Evolutionary conservation across 257 asterid species (phyloP).

Genomic region (Fraxinus anomala): DNA sequence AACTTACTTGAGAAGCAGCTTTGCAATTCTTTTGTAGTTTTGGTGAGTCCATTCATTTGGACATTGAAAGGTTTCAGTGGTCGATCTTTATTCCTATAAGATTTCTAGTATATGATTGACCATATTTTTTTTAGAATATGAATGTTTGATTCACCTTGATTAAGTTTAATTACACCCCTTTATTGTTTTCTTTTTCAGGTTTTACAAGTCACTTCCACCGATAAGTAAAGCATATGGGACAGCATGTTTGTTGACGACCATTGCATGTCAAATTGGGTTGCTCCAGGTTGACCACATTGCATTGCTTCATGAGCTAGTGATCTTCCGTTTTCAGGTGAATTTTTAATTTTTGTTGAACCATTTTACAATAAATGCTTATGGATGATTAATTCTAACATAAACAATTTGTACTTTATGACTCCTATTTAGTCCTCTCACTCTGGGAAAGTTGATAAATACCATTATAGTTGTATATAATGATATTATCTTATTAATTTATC

Average conservation of each 20-base stretch:
- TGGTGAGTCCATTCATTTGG: neutral
- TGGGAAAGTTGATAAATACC: neutral
- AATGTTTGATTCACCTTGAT: neutral
- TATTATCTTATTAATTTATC: too few relatives aligned
- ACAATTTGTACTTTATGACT: slow-evolving; percentile 2
- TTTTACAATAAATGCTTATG: slow-evolving; percentile 6
- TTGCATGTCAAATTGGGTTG: slow-evolving; percentile 65
- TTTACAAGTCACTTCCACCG: slow-evolving; percentile 87
- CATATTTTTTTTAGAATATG: slow-evolving; percentile 7
- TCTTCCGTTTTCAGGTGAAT: slow-evolving; percentile 68
- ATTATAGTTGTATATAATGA: neutral
- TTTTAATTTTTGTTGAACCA: slow-evolving; percentile 17
- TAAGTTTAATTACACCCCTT: slow-evolving; percentile 10
- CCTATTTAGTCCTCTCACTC: neutral
- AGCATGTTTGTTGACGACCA: slow-evolving; percentile 63
- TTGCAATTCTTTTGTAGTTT: neutral
- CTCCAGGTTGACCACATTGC: slow-evolving; percentile 57
- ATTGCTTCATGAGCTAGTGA: slow-evolving; percentile 41
- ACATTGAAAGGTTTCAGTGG: slow-evolving; percentile 10
- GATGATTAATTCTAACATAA: neutral
- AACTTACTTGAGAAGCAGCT: slow-evolving; percentile 1
- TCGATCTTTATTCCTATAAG: slow-evolving; percentile 15
- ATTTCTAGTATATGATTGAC: neutral
- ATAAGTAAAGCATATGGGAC: slow-evolving; percentile 92
- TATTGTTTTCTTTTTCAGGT: slow-evolving; percentile 47